phyloP scores from a whole-genome alignment of 257 asterid species.

The Rehmannia glutinosa region DNA sequence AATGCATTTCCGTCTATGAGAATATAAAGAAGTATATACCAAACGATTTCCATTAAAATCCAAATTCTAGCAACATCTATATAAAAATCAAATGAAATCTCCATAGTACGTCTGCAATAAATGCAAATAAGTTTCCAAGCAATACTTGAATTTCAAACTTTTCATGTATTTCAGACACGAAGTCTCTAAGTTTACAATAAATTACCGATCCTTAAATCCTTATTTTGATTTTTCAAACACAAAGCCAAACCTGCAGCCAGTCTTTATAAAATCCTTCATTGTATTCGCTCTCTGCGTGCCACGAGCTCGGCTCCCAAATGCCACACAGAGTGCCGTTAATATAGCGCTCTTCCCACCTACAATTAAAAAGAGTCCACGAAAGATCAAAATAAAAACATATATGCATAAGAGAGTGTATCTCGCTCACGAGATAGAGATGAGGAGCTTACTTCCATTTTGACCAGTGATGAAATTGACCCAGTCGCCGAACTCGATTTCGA shows the following conservation, averaged over 20 bases:
- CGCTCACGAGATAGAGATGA: background rate
- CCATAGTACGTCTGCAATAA: background rate
- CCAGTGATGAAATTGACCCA: constrained; percentile 88
- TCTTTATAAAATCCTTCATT: constrained; percentile 81
- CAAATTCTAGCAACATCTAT: background rate
- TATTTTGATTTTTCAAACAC: background rate
- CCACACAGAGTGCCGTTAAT: constrained; percentile 84
- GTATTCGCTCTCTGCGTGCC: constrained; percentile 86
- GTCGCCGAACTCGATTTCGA: constrained; percentile 78
- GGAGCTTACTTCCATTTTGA: constrained; percentile 82
- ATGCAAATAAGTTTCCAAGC: background rate
- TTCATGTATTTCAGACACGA: background rate
- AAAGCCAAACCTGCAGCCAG: constrained; percentile 73
- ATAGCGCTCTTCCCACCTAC: constrained; percentile 97
- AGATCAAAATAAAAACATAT: background rate
- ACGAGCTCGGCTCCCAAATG: constrained; percentile 93
- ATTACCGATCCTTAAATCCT: background rate
- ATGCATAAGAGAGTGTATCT: no score
- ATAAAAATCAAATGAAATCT: background rate
- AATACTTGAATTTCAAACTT: background rate
- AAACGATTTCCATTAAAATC: background rate
- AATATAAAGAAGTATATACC: no score
- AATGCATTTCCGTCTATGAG: background rate
- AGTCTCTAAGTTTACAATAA: background rate
- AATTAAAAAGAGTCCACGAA: background rate